phyloP scores from a whole-genome alignment of 495 filamentous ascomycete species.

The Copromyces sp. region DNA sequence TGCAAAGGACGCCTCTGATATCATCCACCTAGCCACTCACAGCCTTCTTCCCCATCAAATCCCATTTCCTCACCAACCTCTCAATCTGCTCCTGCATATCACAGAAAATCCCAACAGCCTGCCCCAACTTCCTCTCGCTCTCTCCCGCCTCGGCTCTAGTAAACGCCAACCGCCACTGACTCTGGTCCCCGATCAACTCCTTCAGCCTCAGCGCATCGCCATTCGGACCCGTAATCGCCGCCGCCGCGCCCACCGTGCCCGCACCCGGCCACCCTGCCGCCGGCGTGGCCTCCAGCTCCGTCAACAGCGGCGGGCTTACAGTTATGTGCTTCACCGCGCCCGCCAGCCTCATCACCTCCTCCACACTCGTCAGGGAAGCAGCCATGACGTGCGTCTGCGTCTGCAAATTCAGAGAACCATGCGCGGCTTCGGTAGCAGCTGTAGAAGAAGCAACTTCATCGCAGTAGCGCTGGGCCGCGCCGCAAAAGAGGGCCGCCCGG shows the following conservation, averaged over 20 bases:
- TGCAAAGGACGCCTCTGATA: too few species aligned
- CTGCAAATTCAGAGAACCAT: not conserved
- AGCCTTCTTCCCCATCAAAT: not conserved
- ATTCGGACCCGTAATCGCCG: slow-evolving; percentile 29
- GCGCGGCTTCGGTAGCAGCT: not conserved
- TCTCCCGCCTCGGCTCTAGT: slow-evolving; percentile 37
- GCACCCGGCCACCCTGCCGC: slow-evolving; percentile 16
- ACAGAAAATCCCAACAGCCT: slow-evolving; percentile 54
- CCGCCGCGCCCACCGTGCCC: slow-evolving; percentile 4
- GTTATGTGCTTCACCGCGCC: slow-evolving; percentile 47
- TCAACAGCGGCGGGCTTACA: slow-evolving; percentile 41
- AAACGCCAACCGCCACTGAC: slow-evolving; percentile 39
- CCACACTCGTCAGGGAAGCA: slow-evolving; percentile 44
- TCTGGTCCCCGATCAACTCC: slow-evolving; percentile 30
- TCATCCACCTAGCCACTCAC: not conserved
- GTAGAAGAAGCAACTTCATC: slow-evolving; percentile 8
- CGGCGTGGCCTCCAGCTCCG: slow-evolving; percentile 32
- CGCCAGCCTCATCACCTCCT: slow-evolving; percentile 48
- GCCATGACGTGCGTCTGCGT: slow-evolving; percentile 44
- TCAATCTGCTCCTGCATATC: slow-evolving; percentile 48
- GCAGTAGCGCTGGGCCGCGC: slow-evolving; percentile 45
- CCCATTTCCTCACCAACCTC: slow-evolving; percentile 24
- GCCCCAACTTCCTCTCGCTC: slow-evolving; percentile 41
- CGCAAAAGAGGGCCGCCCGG: slow-evolving; percentile 35
- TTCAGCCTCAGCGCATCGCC: slow-evolving; percentile 12